These are phyloP conservation scores for Escallonia rubra DNA, from an alignment of 129 eudicot genomes.

Conservation along the genomic window DNA sequence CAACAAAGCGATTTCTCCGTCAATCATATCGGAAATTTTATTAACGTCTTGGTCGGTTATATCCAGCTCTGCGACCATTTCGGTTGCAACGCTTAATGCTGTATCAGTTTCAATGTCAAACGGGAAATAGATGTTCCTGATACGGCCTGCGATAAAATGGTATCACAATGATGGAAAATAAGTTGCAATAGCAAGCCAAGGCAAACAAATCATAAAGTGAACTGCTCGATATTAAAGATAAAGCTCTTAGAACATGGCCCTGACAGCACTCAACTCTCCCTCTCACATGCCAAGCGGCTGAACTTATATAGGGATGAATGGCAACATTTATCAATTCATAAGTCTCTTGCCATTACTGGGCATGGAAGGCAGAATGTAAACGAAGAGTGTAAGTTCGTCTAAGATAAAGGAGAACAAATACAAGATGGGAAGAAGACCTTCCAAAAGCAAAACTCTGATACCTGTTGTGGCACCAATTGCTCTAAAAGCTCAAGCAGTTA, in stretches of 20 bases:
- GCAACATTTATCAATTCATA: no score
- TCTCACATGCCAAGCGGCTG: no score
- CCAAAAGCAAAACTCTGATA: no score
- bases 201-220: no score
- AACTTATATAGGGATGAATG: no score
- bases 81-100: constrained; percentile 49
- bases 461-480: no score
- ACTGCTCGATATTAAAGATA: no score
- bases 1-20: constrained; percentile 29
- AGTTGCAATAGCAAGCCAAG: no score
- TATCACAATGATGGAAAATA: background rate
- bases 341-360: no score
- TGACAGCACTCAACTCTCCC: no score
- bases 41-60: constrained; percentile 55
- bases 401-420: background rate
- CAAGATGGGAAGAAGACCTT: background rate
- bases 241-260: no score
- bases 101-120: constrained; percentile 46
- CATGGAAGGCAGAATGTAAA: background rate
- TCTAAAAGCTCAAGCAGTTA: background rate
- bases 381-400: constrained; percentile 1
- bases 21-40: constrained; percentile 46
- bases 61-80: constrained; percentile 59
- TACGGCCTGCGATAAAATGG: constrained; percentile 30
- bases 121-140: constrained; percentile 49